A percentile compares a stretch with the other conserved stretches of the same genome.
phyloP scores from a whole-genome alignment of 1,284 basidiomycete species.

The Hemileia vastatrix region DNA sequence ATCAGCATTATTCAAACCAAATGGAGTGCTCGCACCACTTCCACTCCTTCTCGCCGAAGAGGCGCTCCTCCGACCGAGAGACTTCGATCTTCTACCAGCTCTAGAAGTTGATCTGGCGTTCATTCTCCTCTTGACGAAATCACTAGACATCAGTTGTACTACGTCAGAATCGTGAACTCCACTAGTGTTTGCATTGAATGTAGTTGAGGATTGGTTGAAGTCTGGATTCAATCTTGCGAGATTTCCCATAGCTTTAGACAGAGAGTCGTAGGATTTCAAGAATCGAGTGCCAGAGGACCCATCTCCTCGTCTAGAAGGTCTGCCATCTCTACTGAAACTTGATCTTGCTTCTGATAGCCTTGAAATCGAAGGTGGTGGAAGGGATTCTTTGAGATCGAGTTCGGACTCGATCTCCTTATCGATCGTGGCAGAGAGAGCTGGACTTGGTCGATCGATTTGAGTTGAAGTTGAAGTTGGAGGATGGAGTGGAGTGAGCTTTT shows the following conservation, averaged over 20 bases:
- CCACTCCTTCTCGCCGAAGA: neutral
- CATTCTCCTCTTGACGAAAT: conserved; percentile 23
- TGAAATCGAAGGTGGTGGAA: neutral
- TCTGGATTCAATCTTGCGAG: conserved; percentile 23
- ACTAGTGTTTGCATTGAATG: conserved; percentile 27
- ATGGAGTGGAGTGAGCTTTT: neutral
- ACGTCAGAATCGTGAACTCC: conserved; percentile 34
- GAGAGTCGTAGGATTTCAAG: conserved; percentile 32
- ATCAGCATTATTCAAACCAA: neutral
- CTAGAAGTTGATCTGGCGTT: neutral
- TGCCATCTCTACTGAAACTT: neutral
- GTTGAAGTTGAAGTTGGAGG: neutral
- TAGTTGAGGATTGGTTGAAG: conserved; percentile 25
- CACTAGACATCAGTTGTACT: conserved; percentile 34
- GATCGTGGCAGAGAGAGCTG: neutral
- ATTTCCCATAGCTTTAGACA: conserved; percentile 30
- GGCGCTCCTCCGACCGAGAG: neutral
- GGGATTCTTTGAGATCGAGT: neutral
- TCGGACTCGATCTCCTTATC: neutral
- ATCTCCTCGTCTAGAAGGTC: neutral
- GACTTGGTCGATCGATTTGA: neutral
- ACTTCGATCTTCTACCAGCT: neutral
- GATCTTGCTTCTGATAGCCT: neutral
- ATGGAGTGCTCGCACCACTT: neutral
- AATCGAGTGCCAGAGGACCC: conserved; percentile 23